Evolutionary conservation across 2,329 filamentous ascomycete species (phyloP).

Genomic region (Colletotrichum filicis): DNA sequence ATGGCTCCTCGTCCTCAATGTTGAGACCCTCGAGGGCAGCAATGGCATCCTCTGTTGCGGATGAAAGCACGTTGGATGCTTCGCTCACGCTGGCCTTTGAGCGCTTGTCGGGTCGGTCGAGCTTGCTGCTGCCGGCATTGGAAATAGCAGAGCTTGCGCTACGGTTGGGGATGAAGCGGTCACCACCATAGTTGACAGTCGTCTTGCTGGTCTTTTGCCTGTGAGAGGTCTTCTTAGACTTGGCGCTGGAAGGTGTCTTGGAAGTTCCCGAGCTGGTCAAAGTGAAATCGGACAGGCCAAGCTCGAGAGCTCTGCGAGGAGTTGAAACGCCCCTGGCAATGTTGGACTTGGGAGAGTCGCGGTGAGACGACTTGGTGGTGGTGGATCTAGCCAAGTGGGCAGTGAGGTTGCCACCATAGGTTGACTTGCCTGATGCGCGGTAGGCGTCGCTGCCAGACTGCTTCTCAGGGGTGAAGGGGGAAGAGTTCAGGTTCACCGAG

Average conservation of each 20-base stretch:
- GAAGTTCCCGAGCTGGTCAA: conserved; percentile 82
- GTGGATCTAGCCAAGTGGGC: conserved; percentile 79
- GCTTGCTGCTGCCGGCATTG: conserved; percentile 84
- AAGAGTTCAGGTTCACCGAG: conserved; percentile 68
- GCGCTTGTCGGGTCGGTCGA: conserved; percentile 76
- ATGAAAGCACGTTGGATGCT: conserved; percentile 80
- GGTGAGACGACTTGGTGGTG: conserved; percentile 73
- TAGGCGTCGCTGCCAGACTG: conserved; percentile 60
- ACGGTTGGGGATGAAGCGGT: conserved; percentile 97
- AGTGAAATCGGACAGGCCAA: conserved; percentile 92
- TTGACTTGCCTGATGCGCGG: conserved; percentile 72
- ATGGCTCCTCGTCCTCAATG: conserved; percentile 76
- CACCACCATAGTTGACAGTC: conserved; percentile 81
- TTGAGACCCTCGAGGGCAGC: conserved; percentile 83
- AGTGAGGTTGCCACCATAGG: conserved; percentile 83
- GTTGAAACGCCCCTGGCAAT: conserved; percentile 81
- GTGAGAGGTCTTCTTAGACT: conserved; percentile 65
- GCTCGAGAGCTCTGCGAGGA: conserved; percentile 84
- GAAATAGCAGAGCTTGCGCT: conserved; percentile 88
- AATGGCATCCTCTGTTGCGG: conserved; percentile 82
- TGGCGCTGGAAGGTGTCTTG: conserved; percentile 69
- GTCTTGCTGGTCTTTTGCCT: conserved; percentile 75
- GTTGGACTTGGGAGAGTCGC: conserved; percentile 96
- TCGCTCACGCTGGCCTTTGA: conserved; percentile 78
- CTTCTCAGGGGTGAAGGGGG: conserved; percentile 81